Conservation (phyloP, 495 filamentous ascomycete species). For the Wilcoxina mikolae region DNA sequence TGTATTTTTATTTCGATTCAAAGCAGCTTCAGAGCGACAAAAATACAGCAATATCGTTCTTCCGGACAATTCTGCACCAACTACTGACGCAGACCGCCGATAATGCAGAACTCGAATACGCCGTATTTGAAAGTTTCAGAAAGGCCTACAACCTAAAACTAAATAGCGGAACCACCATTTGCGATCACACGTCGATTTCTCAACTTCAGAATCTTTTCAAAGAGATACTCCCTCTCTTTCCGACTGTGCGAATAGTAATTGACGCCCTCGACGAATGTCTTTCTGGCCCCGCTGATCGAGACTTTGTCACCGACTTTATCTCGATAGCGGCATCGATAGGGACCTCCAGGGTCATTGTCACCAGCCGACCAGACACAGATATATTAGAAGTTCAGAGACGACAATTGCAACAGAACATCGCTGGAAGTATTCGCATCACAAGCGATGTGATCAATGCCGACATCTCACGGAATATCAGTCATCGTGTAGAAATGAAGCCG, state of each 20-base stretch:
- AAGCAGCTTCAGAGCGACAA: slow-evolving; percentile 13
- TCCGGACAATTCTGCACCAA: slow-evolving; percentile 14
- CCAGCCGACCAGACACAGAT: neutral
- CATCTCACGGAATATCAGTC: neutral
- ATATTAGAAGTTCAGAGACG: neutral
- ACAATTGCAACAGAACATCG: neutral
- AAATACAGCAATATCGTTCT: slow-evolving; percentile 7
- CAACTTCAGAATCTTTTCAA: neutral
- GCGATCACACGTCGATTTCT: neutral
- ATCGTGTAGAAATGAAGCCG: neutral
- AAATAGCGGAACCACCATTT: neutral
- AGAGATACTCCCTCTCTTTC: neutral
- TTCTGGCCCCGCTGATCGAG: neutral
- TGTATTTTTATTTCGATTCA: slow-evolving; percentile 14
- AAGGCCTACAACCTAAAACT: neutral
- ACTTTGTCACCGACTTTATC: neutral
- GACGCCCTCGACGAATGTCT: neutral
- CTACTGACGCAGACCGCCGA: slow-evolving; percentile 4
- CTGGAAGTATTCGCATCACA: neutral
- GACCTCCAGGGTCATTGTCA: neutral
- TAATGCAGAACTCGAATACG: too few species aligned
- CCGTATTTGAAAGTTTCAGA: neutral
- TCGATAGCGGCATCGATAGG: neutral
- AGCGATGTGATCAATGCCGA: neutral
- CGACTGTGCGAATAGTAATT: neutral